These are phyloP conservation scores for Ceriops zippeliana DNA, from an alignment of 345 rosid genomes.

Conservation along the genomic window DNA sequence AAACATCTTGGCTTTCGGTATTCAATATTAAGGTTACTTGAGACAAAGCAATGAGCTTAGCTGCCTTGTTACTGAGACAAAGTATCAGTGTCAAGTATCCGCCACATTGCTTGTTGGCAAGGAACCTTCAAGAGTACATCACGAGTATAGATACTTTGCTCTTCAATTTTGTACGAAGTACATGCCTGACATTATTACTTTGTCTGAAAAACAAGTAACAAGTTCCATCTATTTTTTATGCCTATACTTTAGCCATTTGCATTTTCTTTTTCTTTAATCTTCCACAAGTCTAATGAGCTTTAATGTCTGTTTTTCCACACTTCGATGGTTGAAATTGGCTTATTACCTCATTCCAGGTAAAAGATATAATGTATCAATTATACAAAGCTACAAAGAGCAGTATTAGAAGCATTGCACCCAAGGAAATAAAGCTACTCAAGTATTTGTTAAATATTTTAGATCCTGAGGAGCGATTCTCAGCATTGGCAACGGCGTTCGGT, in stretches of 20 bases:
- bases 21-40: background rate
- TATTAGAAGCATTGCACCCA: slow-evolving; percentile 81
- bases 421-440: slow-evolving; percentile 83
- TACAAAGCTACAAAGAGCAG: slow-evolving; percentile 84
- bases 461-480: slow-evolving; percentile 94
- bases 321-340: background rate
- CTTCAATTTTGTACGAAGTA: background rate
- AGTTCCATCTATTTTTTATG: background rate
- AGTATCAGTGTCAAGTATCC: background rate
- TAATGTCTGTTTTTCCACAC: background rate
- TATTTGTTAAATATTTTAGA: slow-evolving; percentile 79
- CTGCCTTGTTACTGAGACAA: background rate
- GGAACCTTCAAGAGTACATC: background rate
- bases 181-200: background rate
- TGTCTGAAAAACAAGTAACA: background rate
- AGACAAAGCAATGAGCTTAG: background rate
- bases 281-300: background rate
- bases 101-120: background rate
- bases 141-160: too few species aligned
- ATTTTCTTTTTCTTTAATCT: background rate
- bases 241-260: background rate
- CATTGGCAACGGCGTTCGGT: slow-evolving; percentile 81
- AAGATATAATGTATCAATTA: slow-evolving; percentile 72
- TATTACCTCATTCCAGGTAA: slow-evolving; percentile 50
- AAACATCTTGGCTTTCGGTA: slow-evolving; percentile 2